Conservation (phyloP, 75 land plant genomes). For the Pinus tabuliformis region DNA sequence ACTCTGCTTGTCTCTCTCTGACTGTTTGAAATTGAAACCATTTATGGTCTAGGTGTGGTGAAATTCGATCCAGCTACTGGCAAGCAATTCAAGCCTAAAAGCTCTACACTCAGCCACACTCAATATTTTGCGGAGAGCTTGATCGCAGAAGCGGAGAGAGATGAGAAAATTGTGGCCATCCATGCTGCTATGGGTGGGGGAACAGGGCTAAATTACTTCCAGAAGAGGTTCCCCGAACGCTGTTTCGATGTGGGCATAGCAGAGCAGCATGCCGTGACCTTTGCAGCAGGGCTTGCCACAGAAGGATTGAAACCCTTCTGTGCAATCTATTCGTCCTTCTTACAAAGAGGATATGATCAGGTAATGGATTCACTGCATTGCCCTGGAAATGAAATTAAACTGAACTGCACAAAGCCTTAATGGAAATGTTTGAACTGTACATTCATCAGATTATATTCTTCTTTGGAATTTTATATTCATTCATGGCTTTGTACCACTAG, state of each 20-base stretch:
- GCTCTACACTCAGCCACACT: constrained; percentile 71
- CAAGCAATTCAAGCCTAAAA: constrained; percentile 66
- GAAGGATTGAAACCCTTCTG: constrained; percentile 89
- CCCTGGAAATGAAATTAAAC: neutral
- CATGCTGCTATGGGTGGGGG: constrained; percentile 98
- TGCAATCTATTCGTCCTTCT: constrained; percentile 85
- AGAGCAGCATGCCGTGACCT: constrained; percentile 92
- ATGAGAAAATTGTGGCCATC: constrained; percentile 67
- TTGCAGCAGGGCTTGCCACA: constrained; percentile 86
- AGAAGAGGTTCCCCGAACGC: constrained; percentile 72
- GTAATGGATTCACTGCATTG: constrained; percentile 15
- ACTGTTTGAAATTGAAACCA: neutral
- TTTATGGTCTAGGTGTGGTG: constrained; percentile 54
- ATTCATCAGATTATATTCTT: neutral
- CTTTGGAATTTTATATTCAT: neutral
- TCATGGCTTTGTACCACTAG: neutral
- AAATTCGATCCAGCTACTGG: constrained; percentile 82
- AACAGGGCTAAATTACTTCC: constrained; percentile 79
- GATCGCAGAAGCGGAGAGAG: constrained; percentile 78
- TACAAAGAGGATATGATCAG: constrained; percentile 93
- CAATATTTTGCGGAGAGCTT: constrained; percentile 81
- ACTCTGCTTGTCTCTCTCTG: neutral
- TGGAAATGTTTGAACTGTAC: neutral
- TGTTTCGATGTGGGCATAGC: constrained; percentile 94
- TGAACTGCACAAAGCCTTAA: neutral